Conservation (phyloP, 352 stramenopile species). For the Salisapilia sapeloensis region DNA sequence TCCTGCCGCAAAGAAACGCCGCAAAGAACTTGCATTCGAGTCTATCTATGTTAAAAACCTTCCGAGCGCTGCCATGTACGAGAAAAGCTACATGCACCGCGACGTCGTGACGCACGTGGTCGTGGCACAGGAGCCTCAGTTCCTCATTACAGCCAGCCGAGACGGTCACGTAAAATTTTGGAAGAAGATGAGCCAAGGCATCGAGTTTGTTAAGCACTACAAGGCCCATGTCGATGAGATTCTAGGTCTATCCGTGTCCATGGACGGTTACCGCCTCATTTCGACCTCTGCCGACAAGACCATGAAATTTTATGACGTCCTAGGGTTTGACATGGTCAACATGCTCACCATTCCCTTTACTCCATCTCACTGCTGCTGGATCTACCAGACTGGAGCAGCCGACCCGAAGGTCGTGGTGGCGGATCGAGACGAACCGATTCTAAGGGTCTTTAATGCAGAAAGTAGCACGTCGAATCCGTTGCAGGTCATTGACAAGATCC, state of each 20-base stretch:
- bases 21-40: conserved; percentile 41
- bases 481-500: conserved; percentile 61
- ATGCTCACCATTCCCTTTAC: conserved; percentile 83
- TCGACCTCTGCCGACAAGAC: conserved; percentile 81
- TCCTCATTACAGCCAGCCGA: conserved; percentile 88
- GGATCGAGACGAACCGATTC: conserved; percentile 26
- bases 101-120: conserved; percentile 86
- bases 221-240: conserved; percentile 90
- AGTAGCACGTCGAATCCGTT: conserved; percentile 26
- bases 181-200: conserved; percentile 90
- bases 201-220: conserved; percentile 99
- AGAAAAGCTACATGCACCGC: conserved; percentile 96
- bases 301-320: conserved; percentile 98
- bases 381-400: conserved; percentile 31
- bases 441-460: conserved; percentile 83
- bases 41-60: conserved; percentile 65
- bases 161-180: conserved; percentile 99
- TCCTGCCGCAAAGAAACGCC: conserved; percentile 13
- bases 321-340: conserved; percentile 96
- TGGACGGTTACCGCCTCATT: conserved; percentile 71
- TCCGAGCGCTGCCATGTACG: conserved; percentile 85
- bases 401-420: conserved; percentile 63
- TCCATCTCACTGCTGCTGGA: conserved; percentile 64
- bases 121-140: conserved; percentile 87
- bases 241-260: conserved; percentile 61